These are phyloP conservation scores for Beta vulgaris DNA, from an alignment of 148 eudicot species.

Conservation along the genomic window DNA sequence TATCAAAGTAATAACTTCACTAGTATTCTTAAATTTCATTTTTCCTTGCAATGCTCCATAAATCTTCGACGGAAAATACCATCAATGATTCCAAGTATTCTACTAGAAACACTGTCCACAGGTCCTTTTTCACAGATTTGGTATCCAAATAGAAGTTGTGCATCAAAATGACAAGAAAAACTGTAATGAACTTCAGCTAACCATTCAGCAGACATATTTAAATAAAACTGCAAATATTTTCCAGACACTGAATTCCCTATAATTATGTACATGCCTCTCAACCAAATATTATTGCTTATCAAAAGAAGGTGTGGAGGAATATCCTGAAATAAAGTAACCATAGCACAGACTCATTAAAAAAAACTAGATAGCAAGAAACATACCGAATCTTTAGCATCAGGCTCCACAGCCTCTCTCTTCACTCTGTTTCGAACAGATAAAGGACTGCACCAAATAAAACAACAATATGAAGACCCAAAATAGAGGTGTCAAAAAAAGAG, in stretches of 20 bases:
- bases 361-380: conserved; percentile 20
- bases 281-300: neutral
- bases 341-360: neutral
- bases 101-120: too few species aligned
- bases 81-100: too few species aligned
- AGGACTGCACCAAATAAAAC: conserved; percentile 41
- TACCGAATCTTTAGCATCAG: conserved; percentile 53
- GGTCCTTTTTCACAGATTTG: neutral
- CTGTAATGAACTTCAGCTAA: neutral
- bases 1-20: too few species aligned
- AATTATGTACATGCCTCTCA: neutral
- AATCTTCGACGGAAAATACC: too few species aligned
- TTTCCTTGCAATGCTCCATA: too few species aligned
- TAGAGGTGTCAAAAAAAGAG: neutral
- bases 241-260: too few species aligned
- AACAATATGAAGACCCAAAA: conserved; percentile 4
- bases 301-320: neutral
- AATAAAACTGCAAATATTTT: too few species aligned
- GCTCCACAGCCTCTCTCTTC: conserved; percentile 63
- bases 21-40: too few species aligned
- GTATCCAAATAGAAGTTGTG: neutral
- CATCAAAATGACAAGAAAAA: neutral
- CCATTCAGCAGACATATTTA: neutral
- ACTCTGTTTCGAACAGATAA: conserved; percentile 49
- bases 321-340: neutral